Conservation (phyloP, 2,329 filamentous ascomycete species). For the Exophiala xenobiotica region DNA sequence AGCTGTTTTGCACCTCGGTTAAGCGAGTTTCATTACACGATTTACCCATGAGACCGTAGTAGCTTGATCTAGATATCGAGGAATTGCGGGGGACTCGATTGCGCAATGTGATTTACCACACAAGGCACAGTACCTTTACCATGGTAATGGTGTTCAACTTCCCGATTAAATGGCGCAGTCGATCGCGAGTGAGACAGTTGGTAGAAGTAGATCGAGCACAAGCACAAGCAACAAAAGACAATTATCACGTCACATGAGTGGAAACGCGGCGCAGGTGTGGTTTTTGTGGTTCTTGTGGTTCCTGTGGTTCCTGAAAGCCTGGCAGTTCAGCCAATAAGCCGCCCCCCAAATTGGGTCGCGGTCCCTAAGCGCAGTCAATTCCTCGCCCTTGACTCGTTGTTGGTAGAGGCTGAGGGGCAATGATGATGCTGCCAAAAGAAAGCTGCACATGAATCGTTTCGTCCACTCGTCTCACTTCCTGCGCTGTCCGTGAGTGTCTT, state of each 20-base stretch:
- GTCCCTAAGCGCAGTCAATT: slow-evolving; percentile 1
- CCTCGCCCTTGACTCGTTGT: not conserved
- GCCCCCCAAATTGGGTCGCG: not conserved
- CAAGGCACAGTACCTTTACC: no score
- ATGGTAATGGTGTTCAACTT: no score
- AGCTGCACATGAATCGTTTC: no score
- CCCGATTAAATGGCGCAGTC: no score
- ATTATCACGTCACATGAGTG: slow-evolving; percentile 3
- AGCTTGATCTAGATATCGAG: no score
- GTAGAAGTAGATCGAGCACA: not conserved
- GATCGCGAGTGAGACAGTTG: not conserved
- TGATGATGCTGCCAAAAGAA: no score
- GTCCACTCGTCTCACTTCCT: no score
- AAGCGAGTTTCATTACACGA: no score
- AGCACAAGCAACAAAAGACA: not conserved
- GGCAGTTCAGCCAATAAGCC: not conserved
- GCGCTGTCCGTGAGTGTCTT: no score
- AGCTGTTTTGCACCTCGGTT: no score
- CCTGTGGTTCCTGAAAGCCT: slow-evolving; percentile 2
- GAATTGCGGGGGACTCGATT: not conserved
- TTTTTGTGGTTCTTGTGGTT: not conserved
- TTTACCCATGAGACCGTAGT: no score
- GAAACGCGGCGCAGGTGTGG: not conserved
- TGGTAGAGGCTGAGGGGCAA: not conserved
- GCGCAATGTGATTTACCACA: not conserved